Evolutionary conservation across 176 grass and related monocot genomes (phyloP), one percentile per base, ranked within the genome.

Genomic region (Ensete ventricosum): DNA sequence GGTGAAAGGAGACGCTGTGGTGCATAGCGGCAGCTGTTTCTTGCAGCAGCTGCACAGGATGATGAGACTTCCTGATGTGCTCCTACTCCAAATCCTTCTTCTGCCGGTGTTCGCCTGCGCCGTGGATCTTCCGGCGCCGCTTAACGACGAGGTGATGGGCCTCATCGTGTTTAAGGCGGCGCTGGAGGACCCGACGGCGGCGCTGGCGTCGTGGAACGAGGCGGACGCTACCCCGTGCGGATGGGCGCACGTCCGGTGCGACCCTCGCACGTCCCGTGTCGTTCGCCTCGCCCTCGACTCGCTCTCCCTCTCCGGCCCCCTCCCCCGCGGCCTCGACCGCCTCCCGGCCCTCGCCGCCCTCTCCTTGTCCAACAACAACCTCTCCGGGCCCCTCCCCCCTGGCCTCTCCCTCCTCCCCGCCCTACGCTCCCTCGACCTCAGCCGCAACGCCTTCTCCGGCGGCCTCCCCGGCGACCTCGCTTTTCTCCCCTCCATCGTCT

Each of bases 71-170:
- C 34, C 3, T 13, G 43, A 19, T 70, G 43, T 70, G 9, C 43
- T 70, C 43, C 14, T 49, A 1, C 12, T 65, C 6, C 29, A 34
- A 34, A 5, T 43, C 16, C 67, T n/a, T 50, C 67, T 70, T 70
- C 67, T 51, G 14, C 34, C 48, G 8, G 34, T 12, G 34, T n/a
- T 10, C 4, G 8, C 10, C 6, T 9, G 22, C 51, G 48, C 53
- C 14, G 52, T 17, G 11, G 69, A 79, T 19, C 80, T 91, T 53
- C 88, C 90, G 75, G 67, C 83, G 80, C 84, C 88, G 17, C 70
- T 94, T 10, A 94, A 94, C 82, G 95, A 99, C 73, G 95, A 99
- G 84, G 90, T 99, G 52, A 76, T 99, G 4, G 88, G 90, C 0
- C 71, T 99, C 22, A 80, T 99, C 20, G 91, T 94, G 3, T 99